Conservation (phyloP, 2,329 filamentous ascomycete species). For the Chaetomium globosum region DNA sequence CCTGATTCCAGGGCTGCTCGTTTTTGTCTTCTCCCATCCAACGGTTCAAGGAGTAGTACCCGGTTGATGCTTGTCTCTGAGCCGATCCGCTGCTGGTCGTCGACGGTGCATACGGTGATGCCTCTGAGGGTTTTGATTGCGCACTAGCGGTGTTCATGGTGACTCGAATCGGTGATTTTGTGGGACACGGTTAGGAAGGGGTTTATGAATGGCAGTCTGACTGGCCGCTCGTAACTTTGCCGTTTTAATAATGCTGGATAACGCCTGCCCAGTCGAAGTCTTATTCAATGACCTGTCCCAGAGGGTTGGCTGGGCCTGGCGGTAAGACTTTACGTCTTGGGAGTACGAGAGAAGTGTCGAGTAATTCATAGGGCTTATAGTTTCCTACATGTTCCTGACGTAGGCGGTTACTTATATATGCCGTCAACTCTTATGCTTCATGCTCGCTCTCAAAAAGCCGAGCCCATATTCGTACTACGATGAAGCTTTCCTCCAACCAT, state of each 20-base stretch:
- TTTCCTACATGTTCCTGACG: not conserved
- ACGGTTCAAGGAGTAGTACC: conserved; percentile 24
- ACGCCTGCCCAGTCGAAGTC: too few relatives aligned
- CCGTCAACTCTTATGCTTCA: too few relatives aligned
- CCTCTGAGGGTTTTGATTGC: not conserved
- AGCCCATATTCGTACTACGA: not conserved
- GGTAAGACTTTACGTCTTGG: not conserved
- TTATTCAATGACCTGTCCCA: too few relatives aligned
- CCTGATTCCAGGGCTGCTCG: conserved; percentile 26
- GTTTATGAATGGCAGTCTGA: not conserved
- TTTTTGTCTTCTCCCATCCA: conserved; percentile 20
- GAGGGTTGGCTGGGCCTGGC: too few relatives aligned
- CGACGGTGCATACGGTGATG: not conserved
- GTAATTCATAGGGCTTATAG: not conserved
- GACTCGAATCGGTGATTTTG: not conserved
- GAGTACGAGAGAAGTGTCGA: not conserved
- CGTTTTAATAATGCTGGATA: too few relatives aligned
- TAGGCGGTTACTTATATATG: not conserved
- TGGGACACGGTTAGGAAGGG: not conserved
- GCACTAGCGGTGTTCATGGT: not conserved
- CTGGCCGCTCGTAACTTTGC: not conserved
- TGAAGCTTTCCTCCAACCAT: not conserved
- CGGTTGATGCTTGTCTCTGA: conserved; percentile 6
- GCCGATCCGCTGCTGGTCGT: conserved; percentile 12
- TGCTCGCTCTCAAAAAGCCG: not conserved